Evolutionary conservation across 371 early-diverging fungal species (phyloP), one percentile per base, ranked within the genome.

Genomic region (Saksenaea oblongispora): DNA sequence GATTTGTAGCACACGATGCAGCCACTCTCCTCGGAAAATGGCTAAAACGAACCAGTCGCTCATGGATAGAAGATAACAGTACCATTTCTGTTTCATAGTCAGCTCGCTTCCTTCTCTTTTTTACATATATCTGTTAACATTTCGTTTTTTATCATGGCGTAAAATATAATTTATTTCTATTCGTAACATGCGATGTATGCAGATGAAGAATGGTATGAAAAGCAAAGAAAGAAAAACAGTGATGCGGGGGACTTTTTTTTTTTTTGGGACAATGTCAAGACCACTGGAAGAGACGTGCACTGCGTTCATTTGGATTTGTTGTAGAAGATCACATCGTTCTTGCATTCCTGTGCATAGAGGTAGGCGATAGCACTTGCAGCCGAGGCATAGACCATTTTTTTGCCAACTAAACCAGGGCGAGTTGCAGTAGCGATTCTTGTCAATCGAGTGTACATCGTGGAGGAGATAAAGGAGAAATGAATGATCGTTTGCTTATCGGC

Each of bases 321-420:
- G 44, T 34, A 63, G 57, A 51, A 63, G 57, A 63, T 24, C 13
- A 63, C 63, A 34, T 63, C 63, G 63, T 63, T 63, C 57, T 56
- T 63, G 63, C 63, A 63, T 34, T 63, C 63, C 56, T 63, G 63
- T 15, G 51, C 44, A 34, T 63, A 63, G 26, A 41, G 18, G 11
- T 56, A 63, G 31, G 35, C 36, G 24, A 56, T 11, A 1, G 42
- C 42, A 56, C 57, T 34, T 27, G 63, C 57, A 31, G 47, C 63
- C 34, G 63, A 56, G 57, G 44, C 47, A 31, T 36, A 57, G 34
- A 34, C 47, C 10, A 63, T 3, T 41, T 63, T 63, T 57, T 63
- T 63, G 63, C 56, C 63, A 17, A 47, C 51, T 9, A 11, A 22
- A 34, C 41, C 39, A 22, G 34, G 54, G 53, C 61, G 54, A 31